Base-by-base conservation (phyloP, 306 rosid species). In the Leucaena leucocephala region DNA sequence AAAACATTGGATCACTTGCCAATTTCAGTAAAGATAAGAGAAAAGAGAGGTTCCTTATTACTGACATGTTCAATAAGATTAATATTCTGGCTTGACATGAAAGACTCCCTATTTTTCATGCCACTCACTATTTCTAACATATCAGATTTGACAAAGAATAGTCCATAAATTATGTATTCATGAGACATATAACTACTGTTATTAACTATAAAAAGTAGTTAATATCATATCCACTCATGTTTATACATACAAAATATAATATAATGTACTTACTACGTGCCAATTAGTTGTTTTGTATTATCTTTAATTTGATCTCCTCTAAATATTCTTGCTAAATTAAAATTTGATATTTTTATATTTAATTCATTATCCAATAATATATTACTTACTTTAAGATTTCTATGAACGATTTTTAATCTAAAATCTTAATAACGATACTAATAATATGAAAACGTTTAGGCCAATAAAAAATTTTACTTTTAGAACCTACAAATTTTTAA, bases 111-210 rank as follows among this genome's bases (percentile, higher is more conserved):
- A 1, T 64, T 80, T 64, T 72, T 72, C 40, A 7, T 72, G 10
- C 79, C 84, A 36, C 84, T 80, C 12, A 80, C 27, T n/a, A 80
- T 74, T 38, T 74, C 83, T 6, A 80, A 9, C 13, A 72, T 64
- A 5, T 72, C 64, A 36, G 49, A 52, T 72, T 72, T 72, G n/a
- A 52, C 7, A 0, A 65, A 72, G 19, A 50, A 72, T 5, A 72
- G 19, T 7, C 76, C 49, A 5, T 72, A 9, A 17, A n/a, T 4
- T 2, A 7, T 49, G 2, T 72, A 72, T 36, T 72, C 76, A 17
- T 36, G 65, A 16, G 76, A 35, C 64, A 72, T 50, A 36, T 72
- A 72, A 19, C 80, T 76, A 7, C 80, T 67, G 19, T 4, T 67
- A 45, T 0, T 3, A 19, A 3, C 0, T 6, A 61, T 0, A 22